A percentile compares a stretch with the other conserved stretches of the same genome.
phyloP scores from a whole-genome alignment of 805 yeast genomes.

The Saccharomyces kudriavzevii region DNA sequence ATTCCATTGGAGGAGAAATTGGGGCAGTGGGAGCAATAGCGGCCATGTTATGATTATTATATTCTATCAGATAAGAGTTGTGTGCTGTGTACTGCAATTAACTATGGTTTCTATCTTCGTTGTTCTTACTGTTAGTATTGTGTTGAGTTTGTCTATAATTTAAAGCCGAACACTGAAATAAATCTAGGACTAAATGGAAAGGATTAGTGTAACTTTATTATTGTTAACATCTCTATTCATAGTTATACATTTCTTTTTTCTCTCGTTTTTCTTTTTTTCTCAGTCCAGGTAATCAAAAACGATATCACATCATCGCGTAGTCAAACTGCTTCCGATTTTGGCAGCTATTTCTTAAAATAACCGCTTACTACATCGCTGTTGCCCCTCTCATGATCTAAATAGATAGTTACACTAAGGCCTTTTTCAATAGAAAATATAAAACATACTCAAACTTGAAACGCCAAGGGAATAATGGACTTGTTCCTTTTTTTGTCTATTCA shows the following conservation, averaged over 20 bases:
- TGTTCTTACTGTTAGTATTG: neutral
- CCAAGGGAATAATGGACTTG: neutral
- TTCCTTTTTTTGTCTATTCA: neutral
- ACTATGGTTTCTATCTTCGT: neutral
- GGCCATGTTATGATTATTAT: slow-evolving; percentile 25
- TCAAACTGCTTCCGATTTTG: neutral
- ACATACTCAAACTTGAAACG: neutral
- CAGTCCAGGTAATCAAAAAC: neutral
- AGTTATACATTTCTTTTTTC: neutral
- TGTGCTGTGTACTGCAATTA: neutral
- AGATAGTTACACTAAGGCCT: neutral
- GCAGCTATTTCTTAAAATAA: neutral
- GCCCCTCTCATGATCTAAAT: neutral
- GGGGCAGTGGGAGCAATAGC: slow-evolving; percentile 58
- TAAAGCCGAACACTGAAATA: neutral
- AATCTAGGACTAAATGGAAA: neutral
- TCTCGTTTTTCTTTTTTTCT: neutral
- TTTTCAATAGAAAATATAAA: neutral
- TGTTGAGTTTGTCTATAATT: neutral
- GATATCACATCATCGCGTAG: neutral
- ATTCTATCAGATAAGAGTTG: neutral
- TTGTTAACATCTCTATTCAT: neutral
- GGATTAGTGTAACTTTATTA: neutral
- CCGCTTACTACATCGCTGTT: neutral
- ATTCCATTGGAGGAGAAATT: slow-evolving; percentile 82